Evolutionary conservation across 225 moss, liverwort and hornwort species (phyloP).

Genomic region (Sphagnum contortum): DNA sequence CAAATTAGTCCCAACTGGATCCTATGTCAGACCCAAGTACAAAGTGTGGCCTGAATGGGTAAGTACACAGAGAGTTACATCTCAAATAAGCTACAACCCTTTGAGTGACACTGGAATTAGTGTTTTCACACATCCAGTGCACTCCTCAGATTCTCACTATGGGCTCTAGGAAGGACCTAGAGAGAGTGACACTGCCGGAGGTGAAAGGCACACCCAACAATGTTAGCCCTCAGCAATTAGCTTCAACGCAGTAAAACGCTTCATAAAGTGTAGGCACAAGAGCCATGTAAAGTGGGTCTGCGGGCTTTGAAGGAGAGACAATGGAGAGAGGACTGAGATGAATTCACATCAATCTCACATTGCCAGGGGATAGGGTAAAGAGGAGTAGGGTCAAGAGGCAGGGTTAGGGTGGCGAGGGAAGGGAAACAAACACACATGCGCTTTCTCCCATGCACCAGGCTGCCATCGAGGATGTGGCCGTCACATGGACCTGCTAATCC

Average conservation of each 20-base stretch:
- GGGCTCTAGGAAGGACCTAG: conserved; percentile 3
- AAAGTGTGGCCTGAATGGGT: too few relatives aligned
- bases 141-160: background rate
- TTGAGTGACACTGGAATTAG: background rate
- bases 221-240: conserved; percentile 24
- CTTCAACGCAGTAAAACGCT: conserved; percentile 32
- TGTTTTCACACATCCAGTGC: too few relatives aligned
- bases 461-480: conserved; percentile 99
- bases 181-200: conserved; percentile 4
- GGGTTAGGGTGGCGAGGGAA: conserved; percentile 89
- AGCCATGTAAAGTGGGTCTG: conserved; percentile 35
- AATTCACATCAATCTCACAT: conserved; percentile 88
- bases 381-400: conserved; percentile 93
- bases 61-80: background rate
- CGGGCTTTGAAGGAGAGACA: conserved; percentile 28
- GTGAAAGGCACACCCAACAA: conserved; percentile 1
- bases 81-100: background rate
- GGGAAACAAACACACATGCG: conserved; percentile 99
- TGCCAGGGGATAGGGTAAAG: conserved; percentile 72
- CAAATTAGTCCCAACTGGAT: too few relatives aligned
- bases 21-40: too few relatives aligned
- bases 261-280: conserved; percentile 32
- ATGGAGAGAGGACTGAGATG: conserved; percentile 84
- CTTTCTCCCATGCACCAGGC: conserved; percentile 99
- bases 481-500: conserved; percentile 99